Base-by-base conservation (phyloP, 1,139 yeast genomes). In the Yamadazyma aaseri region DNA sequence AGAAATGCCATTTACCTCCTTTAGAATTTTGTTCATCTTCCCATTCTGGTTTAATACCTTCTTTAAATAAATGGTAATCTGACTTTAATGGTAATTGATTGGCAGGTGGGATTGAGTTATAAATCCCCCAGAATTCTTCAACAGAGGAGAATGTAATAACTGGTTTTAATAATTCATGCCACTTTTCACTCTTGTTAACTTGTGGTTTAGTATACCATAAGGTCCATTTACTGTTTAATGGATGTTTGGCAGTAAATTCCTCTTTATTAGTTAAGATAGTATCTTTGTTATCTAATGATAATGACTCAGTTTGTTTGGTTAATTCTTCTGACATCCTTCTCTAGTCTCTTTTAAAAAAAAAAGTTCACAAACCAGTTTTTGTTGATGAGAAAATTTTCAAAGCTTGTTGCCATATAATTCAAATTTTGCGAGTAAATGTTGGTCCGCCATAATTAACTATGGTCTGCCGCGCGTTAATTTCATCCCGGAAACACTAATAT, bases 101-200 rank as follows among this genome's bases (percentile, higher is more conserved):
- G 36, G 96, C 96, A 52, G 81, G 81, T 46, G 98, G 97, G 51
- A 92, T 83, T 35, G 95, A 85, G 65, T 92, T 92, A 72, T 81
- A 86, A 47, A 90, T 85, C 17, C 98, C 99, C 99, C 99, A 92
- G 70, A 92, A 92, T 64, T 92, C 97, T 69, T 92, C 99, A 32
- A 92, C 97, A 18, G 96, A 81, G 34, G 82, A 76, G 51, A 92
- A 87, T 21, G 95, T 80, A 50, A 90, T 94, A 34, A 92, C 95
- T 40, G 96, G 95, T 68, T 90, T 90, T 57, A 92, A 75, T 49
- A 89, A 76, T 56, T 89, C 96, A 42, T 86, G 80, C 98, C 98
- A 92, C 55, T 89, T 81, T 63, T 87, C 97, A 47, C 72, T 72
- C 51, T 71, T 73, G 56, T 77, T 83, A 41, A 83, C 80, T 49